Evolutionary conservation across 2,329 filamentous ascomycete genomes (phyloP).

Genomic region (Fusarium duplospermum): DNA sequence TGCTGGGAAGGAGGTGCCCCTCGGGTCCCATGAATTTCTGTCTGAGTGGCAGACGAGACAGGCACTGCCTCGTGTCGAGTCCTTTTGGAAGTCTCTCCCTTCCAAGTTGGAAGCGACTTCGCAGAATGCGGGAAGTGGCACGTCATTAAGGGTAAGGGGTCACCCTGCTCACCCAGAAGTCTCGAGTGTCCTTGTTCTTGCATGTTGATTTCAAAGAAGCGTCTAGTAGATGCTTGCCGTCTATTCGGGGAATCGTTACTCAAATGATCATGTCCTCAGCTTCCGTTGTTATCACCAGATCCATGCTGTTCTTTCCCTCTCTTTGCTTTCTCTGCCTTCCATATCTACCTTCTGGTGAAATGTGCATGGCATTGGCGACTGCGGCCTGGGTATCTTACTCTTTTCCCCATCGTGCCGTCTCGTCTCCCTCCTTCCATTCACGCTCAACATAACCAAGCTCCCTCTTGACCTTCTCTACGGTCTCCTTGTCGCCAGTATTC

Average conservation of each 20-base stretch:
- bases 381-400: conserved; percentile 35
- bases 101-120: not conserved
- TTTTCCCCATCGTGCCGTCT: conserved; percentile 83
- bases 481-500: conserved; percentile 88
- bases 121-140: not conserved
- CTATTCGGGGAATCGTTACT: conserved; percentile 14
- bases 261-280: not conserved
- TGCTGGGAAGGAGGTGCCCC: not conserved
- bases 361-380: not conserved
- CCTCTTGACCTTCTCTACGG: conserved; percentile 85
- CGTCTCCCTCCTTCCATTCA: conserved; percentile 85
- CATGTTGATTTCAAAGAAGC: not conserved
- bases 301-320: not conserved
- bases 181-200: not conserved
- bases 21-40: not conserved
- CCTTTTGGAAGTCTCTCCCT: not conserved
- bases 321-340: not conserved
- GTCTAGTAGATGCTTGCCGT: not conserved
- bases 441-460: conserved; percentile 88
- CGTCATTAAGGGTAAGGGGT: not conserved
- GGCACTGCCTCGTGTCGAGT: not conserved
- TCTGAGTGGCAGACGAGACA: not conserved
- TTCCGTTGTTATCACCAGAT: not conserved
- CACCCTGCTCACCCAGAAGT: not conserved
- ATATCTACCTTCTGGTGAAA: not conserved